Evolutionary conservation across 2,329 filamentous ascomycete genomes (phyloP).

Genomic region (Venturia effusa): DNA sequence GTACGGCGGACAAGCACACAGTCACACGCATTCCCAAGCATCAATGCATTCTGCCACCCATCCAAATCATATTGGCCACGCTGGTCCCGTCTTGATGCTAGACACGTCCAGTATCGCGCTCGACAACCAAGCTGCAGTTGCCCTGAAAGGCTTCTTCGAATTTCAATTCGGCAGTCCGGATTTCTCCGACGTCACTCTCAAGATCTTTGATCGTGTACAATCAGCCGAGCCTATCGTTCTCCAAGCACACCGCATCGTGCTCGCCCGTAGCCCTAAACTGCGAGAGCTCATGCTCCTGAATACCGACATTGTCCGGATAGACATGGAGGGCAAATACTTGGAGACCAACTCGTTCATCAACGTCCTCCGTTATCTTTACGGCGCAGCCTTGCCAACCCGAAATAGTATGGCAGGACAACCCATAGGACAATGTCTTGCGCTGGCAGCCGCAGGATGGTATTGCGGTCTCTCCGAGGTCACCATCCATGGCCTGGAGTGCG

Average conservation of each 20-base stretch:
- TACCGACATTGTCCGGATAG: background rate
- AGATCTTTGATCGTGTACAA: slow-evolving; percentile 14
- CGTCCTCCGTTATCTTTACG: slow-evolving; percentile 5
- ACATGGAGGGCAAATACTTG: background rate
- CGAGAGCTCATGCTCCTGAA: background rate
- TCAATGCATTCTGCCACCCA: background rate
- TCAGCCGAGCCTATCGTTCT: background rate
- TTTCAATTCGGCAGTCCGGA: slow-evolving; percentile 19
- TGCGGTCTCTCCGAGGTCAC: slow-evolving; percentile 46
- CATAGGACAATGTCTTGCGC: slow-evolving; percentile 38
- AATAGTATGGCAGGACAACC: background rate
- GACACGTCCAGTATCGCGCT: background rate
- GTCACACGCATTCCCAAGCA: background rate
- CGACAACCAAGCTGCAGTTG: background rate
- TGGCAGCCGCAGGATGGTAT: slow-evolving; percentile 51
- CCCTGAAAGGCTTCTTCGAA: slow-evolving; percentile 19
- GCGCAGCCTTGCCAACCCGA: slow-evolving; percentile 2
- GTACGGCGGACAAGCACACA: background rate
- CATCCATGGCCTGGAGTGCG: slow-evolving; percentile 48
- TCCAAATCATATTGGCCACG: background rate
- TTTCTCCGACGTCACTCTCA: slow-evolving; percentile 22
- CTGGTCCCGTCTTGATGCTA: background rate
- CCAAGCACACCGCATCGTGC: slow-evolving; percentile 1
- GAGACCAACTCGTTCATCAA: slow-evolving; percentile 1
- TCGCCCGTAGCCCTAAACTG: slow-evolving; percentile 1